These are phyloP conservation scores for Aspergillus kassunensis DNA, from an alignment of 495 filamentous ascomycete genomes.

Conservation along the genomic window DNA sequence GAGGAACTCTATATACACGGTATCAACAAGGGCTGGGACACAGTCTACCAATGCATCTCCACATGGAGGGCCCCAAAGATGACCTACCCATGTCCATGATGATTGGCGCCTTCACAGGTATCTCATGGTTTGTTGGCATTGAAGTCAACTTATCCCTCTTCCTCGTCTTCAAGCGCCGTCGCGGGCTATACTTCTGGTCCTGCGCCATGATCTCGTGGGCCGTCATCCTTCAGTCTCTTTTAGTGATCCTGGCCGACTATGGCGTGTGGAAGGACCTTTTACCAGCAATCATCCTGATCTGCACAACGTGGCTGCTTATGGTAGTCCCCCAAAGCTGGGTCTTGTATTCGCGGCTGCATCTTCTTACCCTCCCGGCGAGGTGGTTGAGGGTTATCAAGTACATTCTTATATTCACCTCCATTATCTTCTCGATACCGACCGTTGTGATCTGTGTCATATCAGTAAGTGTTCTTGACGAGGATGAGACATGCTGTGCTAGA, in stretches of 20 bases:
- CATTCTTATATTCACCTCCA: not conserved
- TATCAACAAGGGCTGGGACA: no score
- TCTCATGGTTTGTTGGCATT: not conserved
- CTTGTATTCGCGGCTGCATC: slow-evolving; percentile 39
- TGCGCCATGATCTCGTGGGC: slow-evolving; percentile 33
- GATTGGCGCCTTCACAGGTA: slow-evolving; percentile 1
- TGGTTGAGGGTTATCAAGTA: not conserved
- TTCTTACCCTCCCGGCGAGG: slow-evolving; percentile 16
- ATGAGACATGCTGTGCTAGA: no score
- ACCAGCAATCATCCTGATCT: slow-evolving; percentile 23
- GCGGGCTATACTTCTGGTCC: slow-evolving; percentile 43
- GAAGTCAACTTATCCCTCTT: slow-evolving; percentile 20
- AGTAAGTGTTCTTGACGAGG: not conserved
- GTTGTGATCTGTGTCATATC: not conserved
- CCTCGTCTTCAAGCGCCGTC: slow-evolving; percentile 38
- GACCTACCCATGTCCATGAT: slow-evolving; percentile 1
- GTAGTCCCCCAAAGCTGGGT: slow-evolving; percentile 26
- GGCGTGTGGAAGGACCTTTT: slow-evolving; percentile 10
- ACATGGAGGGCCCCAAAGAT: no score
- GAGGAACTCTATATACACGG: no score
- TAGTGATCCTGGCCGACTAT: slow-evolving; percentile 35
- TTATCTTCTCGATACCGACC: not conserved
- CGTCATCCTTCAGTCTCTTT: slow-evolving; percentile 32
- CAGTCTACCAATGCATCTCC: no score
- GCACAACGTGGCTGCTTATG: slow-evolving; percentile 30